Evolutionary conservation across 2,329 filamentous ascomycete species (phyloP).

Genomic region (Fonsecaea multimorphosa): DNA sequence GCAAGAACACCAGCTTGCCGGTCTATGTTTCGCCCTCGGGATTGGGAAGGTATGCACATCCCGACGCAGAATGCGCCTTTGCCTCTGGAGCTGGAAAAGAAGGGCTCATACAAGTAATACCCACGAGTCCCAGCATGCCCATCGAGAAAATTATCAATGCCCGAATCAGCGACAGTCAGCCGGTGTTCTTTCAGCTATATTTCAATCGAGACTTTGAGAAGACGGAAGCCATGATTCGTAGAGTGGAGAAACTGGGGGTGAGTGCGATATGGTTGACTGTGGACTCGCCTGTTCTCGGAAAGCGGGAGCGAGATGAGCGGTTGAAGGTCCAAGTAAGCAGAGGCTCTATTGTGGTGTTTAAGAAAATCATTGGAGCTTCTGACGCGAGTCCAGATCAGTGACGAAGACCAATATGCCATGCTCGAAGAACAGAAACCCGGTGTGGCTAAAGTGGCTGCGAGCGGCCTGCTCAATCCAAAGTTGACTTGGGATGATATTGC

Average conservation of each 20-base stretch:
- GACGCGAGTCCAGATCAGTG: neutral
- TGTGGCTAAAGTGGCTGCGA: conserved; percentile 18
- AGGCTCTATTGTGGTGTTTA: neutral
- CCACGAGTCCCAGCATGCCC: conserved; percentile 23
- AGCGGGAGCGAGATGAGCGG: conserved; percentile 64
- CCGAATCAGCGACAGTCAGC: conserved; percentile 24
- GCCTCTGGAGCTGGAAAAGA: conserved; percentile 46
- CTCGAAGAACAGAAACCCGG: conserved; percentile 37
- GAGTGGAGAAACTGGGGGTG: conserved; percentile 37
- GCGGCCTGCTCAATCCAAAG: conserved; percentile 58
- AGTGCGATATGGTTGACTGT: conserved; percentile 38
- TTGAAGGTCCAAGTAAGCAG: conserved; percentile 51
- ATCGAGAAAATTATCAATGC: conserved; percentile 18
- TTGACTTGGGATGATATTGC: conserved; percentile 60
- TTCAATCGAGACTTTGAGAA: conserved; percentile 58
- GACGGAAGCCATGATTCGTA: conserved; percentile 53
- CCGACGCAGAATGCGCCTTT: conserved; percentile 46
- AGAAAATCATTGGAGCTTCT: neutral
- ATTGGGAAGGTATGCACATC: conserved; percentile 47
- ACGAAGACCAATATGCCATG: conserved; percentile 36
- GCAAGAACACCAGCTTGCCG: conserved; percentile 45
- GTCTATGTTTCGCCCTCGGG: conserved; percentile 52
- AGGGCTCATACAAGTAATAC: conserved; percentile 35
- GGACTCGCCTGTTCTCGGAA: conserved; percentile 50
- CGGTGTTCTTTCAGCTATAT: conserved; percentile 54